A percentile compares a stretch with the other conserved stretches of the same genome.
Conservation (phyloP, 1,284 basidiomycete species). For the Trichosporon faecale region DNA sequence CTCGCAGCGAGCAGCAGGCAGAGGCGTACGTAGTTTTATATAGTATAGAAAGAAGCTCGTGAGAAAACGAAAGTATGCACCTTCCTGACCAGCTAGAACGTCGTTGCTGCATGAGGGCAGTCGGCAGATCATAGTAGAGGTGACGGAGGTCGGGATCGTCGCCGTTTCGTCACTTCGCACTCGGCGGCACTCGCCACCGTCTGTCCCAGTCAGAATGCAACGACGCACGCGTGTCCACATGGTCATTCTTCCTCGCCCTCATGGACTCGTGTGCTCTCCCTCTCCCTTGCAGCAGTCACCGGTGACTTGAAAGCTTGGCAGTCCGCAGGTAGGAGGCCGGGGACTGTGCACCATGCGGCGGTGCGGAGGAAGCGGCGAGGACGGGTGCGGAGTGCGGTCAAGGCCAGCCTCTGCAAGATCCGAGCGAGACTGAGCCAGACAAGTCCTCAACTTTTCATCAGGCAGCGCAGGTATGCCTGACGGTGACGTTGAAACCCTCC, state of each 20-base stretch:
- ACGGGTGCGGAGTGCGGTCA: not conserved
- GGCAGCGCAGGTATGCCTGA: too few species aligned
- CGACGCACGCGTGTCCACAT: not conserved
- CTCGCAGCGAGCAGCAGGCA: not conserved
- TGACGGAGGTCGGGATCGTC: not conserved
- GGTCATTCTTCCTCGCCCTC: not conserved
- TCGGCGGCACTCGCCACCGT: not conserved
- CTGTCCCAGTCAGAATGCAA: not conserved
- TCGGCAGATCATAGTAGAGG: too few species aligned
- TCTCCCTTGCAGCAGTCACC: not conserved
- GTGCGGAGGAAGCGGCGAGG: not conserved
- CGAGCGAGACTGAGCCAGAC: not conserved
- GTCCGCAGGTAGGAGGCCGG: too few species aligned
- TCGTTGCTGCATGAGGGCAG: too few species aligned
- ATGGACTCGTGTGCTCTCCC: not conserved
- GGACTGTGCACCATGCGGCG: not conserved
- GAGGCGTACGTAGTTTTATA: not conserved
- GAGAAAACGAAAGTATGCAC: not conserved
- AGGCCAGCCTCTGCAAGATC: not conserved
- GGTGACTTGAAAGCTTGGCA: not conserved
- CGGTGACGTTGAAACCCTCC: too few species aligned
- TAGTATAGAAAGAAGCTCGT: conserved; percentile 8
- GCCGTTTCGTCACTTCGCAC: not conserved
- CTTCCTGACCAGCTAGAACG: not conserved
- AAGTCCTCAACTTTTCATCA: too few species aligned